phyloP scores from a whole-genome alignment of 1,284 basidiomycete genomes.

The Sporisorium exsertum region DNA sequence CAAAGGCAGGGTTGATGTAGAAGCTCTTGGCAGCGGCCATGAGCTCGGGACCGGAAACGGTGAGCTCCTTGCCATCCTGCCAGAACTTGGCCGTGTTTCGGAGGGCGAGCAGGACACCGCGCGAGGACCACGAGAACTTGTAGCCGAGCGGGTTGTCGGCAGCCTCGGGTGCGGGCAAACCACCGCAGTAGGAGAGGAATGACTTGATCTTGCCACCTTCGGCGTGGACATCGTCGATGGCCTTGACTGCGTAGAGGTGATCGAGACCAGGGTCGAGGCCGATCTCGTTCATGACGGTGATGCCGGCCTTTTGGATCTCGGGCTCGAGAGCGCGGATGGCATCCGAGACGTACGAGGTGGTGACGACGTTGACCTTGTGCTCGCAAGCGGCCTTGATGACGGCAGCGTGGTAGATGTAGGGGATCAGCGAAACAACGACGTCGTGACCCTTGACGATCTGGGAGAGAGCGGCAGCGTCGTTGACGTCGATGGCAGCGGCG shows the following conservation, averaged over 20 bases:
- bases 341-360: slow-evolving; percentile 94
- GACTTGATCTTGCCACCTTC: slow-evolving; percentile 90
- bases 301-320: slow-evolving; percentile 86
- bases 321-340: slow-evolving; percentile 89
- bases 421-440: slow-evolving; percentile 95
- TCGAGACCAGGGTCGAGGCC: slow-evolving; percentile 97
- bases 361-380: slow-evolving; percentile 93
- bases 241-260: slow-evolving; percentile 96
- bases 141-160: slow-evolving; percentile 96
- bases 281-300: slow-evolving; percentile 97
- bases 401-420: slow-evolving; percentile 89
- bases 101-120: slow-evolving; percentile 93
- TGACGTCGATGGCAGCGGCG: slow-evolving; percentile 86
- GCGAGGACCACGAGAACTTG: slow-evolving; percentile 99
- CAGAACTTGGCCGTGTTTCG: slow-evolving; percentile 88
- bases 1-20: slow-evolving; percentile 94
- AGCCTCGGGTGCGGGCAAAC: slow-evolving; percentile 89
- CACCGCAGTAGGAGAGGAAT: slow-evolving; percentile 97
- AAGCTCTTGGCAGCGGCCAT: slow-evolving; percentile 81
- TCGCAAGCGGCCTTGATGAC: slow-evolving; percentile 97
- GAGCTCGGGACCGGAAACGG: slow-evolving; percentile 64
- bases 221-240: slow-evolving; percentile 90
- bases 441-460: slow-evolving; percentile 85
- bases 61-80: slow-evolving; percentile 59
- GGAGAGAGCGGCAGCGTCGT: slow-evolving; percentile 79